Evolutionary conservation across 2,329 filamentous ascomycete species (phyloP).

Genomic region (Xylaria sp.): DNA sequence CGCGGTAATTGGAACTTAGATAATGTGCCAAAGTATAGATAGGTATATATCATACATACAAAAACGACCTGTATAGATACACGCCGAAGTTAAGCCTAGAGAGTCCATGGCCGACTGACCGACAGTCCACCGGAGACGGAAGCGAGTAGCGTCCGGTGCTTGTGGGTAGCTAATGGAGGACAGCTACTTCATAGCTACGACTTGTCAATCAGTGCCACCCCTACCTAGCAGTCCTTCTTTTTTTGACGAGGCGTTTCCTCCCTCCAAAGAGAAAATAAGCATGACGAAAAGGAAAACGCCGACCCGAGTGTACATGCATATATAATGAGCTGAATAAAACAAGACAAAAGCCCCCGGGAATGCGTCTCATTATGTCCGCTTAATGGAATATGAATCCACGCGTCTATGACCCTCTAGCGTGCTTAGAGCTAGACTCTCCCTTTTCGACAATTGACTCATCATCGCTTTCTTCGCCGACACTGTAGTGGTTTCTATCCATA

Average conservation of each 20-base stretch:
- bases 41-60: no score
- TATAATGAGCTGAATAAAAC: slow-evolving; percentile 8
- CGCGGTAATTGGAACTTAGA: no score
- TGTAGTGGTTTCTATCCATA: slow-evolving; percentile 61
- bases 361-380: not conserved
- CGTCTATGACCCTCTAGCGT: slow-evolving; percentile 14
- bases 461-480: slow-evolving; percentile 67
- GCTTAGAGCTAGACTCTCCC: slow-evolving; percentile 44
- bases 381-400: not conserved
- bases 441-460: slow-evolving; percentile 53
- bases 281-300: slow-evolving; percentile 3
- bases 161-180: not conserved
- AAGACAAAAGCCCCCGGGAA: slow-evolving; percentile 3
- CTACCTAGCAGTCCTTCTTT: slow-evolving; percentile 1
- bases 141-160: not conserved
- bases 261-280: slow-evolving; percentile 3
- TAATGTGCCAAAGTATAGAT: no score
- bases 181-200: not conserved
- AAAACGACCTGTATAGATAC: no score
- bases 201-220: not conserved
- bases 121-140: not conserved
- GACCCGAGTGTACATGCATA: slow-evolving; percentile 1
- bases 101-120: not conserved
- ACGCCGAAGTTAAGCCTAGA: no score
- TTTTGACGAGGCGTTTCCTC: not conserved